Evolutionary conservation across 2,329 filamentous ascomycete species (phyloP).

Genomic region (Microascus cirrosus): DNA sequence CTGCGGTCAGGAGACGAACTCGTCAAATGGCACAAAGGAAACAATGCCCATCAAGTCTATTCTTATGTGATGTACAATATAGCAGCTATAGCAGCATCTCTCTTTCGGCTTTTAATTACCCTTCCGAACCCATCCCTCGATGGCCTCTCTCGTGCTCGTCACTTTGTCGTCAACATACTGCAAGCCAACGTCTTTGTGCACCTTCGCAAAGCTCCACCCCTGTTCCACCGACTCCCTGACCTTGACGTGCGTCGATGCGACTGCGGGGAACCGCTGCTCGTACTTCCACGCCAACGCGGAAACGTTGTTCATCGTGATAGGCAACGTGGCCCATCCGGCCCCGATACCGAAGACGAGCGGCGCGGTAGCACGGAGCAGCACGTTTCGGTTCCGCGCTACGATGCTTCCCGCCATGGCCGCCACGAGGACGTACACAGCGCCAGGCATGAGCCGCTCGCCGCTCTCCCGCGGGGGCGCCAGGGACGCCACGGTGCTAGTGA

Average conservation of each 20-base stretch:
- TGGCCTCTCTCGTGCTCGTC: slow-evolving; percentile 57
- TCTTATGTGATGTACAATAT: slow-evolving; percentile 8
- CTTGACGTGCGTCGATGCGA: slow-evolving; percentile 71
- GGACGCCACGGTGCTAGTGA: slow-evolving; percentile 80
- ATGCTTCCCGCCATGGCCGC: slow-evolving; percentile 93
- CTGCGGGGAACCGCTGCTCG: slow-evolving; percentile 74
- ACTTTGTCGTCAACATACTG: slow-evolving; percentile 74
- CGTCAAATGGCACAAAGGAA: neutral
- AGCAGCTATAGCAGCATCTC: neutral
- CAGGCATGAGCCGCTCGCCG: slow-evolving; percentile 82
- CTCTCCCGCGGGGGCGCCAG: slow-evolving; percentile 77
- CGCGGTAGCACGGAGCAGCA: slow-evolving; percentile 65
- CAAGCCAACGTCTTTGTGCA: slow-evolving; percentile 60
- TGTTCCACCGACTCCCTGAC: slow-evolving; percentile 58
- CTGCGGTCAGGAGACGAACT: neutral
- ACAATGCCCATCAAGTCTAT: slow-evolving; percentile 7
- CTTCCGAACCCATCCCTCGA: slow-evolving; percentile 88
- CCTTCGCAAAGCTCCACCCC: slow-evolving; percentile 62
- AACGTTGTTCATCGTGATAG: slow-evolving; percentile 83
- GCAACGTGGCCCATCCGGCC: slow-evolving; percentile 75
- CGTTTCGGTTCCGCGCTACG: slow-evolving; percentile 74
- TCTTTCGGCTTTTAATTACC: slow-evolving; percentile 48
- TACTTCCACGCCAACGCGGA: slow-evolving; percentile 82
- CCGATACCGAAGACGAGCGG: slow-evolving; percentile 73
- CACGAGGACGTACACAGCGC: slow-evolving; percentile 83